Evolutionary conservation across 306 rosid genomes (phyloP).

Genomic region (Hylodesmum podocarpum): DNA sequence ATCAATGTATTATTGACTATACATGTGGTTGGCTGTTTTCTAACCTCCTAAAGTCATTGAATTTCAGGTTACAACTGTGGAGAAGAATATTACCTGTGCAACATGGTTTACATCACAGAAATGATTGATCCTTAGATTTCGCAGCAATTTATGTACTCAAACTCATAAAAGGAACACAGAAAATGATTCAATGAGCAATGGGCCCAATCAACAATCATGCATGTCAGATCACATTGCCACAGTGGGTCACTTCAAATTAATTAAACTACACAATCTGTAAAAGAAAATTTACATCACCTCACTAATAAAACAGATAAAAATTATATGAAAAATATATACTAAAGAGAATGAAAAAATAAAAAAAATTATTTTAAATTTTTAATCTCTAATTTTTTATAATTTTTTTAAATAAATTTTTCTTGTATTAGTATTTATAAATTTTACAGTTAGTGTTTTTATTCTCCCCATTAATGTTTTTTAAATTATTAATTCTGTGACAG

Average conservation of each 20-base stretch:
- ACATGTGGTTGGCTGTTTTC: not conserved
- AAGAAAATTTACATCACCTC: not conserved
- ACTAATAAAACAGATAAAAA: not conserved
- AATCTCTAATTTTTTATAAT: too few relatives aligned
- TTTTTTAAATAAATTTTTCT: too few relatives aligned
- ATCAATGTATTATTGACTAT: too few relatives aligned
- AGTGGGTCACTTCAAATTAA: too few relatives aligned
- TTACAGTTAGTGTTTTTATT: too few relatives aligned
- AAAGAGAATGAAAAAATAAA: too few relatives aligned
- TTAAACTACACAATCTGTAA: not conserved
- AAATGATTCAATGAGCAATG: not conserved
- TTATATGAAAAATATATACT: too few relatives aligned
- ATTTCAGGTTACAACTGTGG: not conserved
- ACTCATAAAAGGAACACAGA: not conserved
- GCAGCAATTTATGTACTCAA: constrained; percentile 3
- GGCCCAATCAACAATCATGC: not conserved
- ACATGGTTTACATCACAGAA: not conserved
- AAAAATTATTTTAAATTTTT: too few relatives aligned
- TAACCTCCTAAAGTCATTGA: not conserved
- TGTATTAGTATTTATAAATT: too few relatives aligned
- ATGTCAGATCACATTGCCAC: too few relatives aligned
- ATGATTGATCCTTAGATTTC: not conserved
- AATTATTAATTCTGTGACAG: too few relatives aligned
- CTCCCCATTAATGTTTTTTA: too few relatives aligned
- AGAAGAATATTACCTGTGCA: not conserved